Evolutionary conservation across 1,139 yeast genomes (phyloP).

Genomic region (Fermentozyma sake): DNA sequence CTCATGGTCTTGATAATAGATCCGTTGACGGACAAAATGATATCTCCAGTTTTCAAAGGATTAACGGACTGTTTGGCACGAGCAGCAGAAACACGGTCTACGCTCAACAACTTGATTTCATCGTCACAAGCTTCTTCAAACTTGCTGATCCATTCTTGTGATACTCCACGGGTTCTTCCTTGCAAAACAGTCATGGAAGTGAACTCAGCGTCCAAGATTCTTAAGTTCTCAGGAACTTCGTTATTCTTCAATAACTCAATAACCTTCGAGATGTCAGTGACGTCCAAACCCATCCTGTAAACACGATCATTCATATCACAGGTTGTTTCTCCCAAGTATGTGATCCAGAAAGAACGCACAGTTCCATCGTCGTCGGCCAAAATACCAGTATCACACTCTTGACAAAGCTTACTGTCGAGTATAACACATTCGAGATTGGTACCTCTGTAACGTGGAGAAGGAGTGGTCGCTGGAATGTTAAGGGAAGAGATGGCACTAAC

Average conservation of each 20-base stretch:
- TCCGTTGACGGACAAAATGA: conserved; percentile 66
- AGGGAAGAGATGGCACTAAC: conserved; percentile 74
- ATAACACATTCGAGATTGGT: conserved; percentile 76
- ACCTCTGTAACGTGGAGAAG: conserved; percentile 79
- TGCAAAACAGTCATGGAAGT: conserved; percentile 63
- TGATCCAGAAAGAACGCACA: conserved; percentile 78
- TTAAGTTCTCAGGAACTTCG: conserved; percentile 48
- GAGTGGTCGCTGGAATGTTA: conserved; percentile 65
- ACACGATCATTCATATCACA: conserved; percentile 49
- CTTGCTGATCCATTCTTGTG: conserved; percentile 73
- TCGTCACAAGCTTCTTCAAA: conserved; percentile 59
- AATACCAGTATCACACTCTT: conserved; percentile 78
- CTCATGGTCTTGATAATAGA: conserved; percentile 59
- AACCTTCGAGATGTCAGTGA: conserved; percentile 57
- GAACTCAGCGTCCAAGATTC: conserved; percentile 78
- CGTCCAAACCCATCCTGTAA: conserved; percentile 80
- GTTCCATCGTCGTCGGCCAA: conserved; percentile 76
- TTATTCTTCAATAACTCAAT: conserved; percentile 51
- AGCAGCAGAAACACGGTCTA: conserved; percentile 63
- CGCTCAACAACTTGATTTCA: conserved; percentile 69
- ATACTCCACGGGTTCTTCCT: conserved; percentile 82
- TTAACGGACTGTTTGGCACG: conserved; percentile 17
- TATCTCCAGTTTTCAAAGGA: conserved; percentile 59
- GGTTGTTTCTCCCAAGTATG: conserved; percentile 67
- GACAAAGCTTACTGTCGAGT: conserved; percentile 67